Evolutionary conservation across 768 basidiomycete genomes (phyloP), one percentile per base, ranked within the genome.

Genomic region (Stropharia rugosoannulata): DNA sequence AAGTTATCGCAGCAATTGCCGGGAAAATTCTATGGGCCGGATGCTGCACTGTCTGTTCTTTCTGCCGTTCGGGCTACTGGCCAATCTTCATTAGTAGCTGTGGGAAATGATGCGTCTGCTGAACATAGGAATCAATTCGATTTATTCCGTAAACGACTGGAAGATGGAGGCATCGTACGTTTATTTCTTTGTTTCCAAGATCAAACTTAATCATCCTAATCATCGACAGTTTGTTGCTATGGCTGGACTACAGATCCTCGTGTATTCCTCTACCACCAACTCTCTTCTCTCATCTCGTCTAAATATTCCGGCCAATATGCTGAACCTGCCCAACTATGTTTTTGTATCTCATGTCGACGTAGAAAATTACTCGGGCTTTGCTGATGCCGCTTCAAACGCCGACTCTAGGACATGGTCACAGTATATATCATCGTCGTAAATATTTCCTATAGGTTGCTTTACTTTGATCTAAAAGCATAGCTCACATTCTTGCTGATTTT

Each of bases 321-420:
- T 78, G 39, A 77, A 77, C 19, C 68, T 74, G 15, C 66, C 74
- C 7, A 73, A 68, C 15, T 76, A 73, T 44, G 67, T 85, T 16
- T 64, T 89, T n/a, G 75, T 86, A 35, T 71, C 80, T 13, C 76
- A 78, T 54, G 80, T 87, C 4, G 68, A 70, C n/a, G 80, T 89
- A 44, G 81, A 81, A 59, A 77, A 88, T 59, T 75, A 78, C 46
- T 75, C 76, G n/a, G 81, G 73, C 1, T 89, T 87, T 69, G 81
- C 80, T 22, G 76, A 83, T 46, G 80, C 80, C 32, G 73, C 78
- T 7, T 60, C 68, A 15, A 69, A 74, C 44, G 77, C 77, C 15
- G 78, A 81, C 62, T 63, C 64, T 41, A 66, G 70, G 46, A 65
- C 72, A 19, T 81, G 76, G 78, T 64, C 66, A 25, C 63, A 66